Conservation (phyloP, 2,329 filamentous ascomycete species). For the Beauveria asiatica region DNA sequence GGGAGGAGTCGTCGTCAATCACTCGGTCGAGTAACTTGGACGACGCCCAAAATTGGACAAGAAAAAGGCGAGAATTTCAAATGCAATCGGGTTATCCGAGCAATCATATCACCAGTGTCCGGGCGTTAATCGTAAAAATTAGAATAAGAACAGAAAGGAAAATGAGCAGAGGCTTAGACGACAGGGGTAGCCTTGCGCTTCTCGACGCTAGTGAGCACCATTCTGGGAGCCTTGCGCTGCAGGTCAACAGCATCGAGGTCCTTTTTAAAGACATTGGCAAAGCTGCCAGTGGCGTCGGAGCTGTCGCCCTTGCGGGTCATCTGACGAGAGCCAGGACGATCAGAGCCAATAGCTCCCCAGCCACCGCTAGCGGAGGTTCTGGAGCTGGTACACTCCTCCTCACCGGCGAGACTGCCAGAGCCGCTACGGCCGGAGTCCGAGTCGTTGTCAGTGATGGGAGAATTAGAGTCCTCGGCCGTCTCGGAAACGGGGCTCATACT, state of each 20-base stretch:
- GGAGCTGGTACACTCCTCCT: slow-evolving; percentile 61
- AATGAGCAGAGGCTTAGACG: slow-evolving; percentile 15
- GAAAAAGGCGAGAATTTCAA: slow-evolving; percentile 17
- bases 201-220: slow-evolving; percentile 81
- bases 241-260: slow-evolving; percentile 44
- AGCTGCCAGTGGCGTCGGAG: slow-evolving; percentile 49
- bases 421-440: slow-evolving; percentile 63
- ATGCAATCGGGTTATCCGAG: slow-evolving; percentile 27
- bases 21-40: background rate
- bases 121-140: slow-evolving; percentile 29
- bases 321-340: slow-evolving; percentile 65
- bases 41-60: slow-evolving; percentile 3
- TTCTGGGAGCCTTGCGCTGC: slow-evolving; percentile 75
- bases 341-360: slow-evolving; percentile 76
- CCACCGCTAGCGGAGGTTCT: slow-evolving; percentile 65
- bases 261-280: slow-evolving; percentile 59
- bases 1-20: background rate
- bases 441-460: slow-evolving; percentile 64
- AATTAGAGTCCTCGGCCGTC: slow-evolving; percentile 57
- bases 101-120: slow-evolving; percentile 29
- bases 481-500: slow-evolving; percentile 89
- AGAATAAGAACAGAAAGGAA: slow-evolving; percentile 11
- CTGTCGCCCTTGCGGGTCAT: slow-evolving; percentile 56
- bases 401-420: slow-evolving; percentile 73
- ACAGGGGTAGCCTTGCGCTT: slow-evolving; percentile 59